These are phyloP conservation scores for Lentinula guzmanii DNA, from an alignment of 768 basidiomycete species.

Conservation along the genomic window DNA sequence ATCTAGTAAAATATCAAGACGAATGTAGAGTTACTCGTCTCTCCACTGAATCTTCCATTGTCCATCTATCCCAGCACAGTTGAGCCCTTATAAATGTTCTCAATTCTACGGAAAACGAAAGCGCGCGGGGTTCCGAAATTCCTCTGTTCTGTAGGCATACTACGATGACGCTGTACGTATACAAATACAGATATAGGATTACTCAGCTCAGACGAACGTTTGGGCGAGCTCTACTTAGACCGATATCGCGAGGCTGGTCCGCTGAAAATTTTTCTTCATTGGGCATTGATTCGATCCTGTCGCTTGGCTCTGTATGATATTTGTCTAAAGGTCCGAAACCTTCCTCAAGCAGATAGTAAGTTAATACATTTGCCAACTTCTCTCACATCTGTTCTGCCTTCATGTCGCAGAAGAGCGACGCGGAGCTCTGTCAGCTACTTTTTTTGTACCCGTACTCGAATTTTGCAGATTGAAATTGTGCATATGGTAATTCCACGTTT, in stretches of 20 bases:
- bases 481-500: too few relatives aligned
- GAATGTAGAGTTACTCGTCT: too few relatives aligned
- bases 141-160: neutral
- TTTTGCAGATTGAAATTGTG: too few relatives aligned
- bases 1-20: neutral
- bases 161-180: neutral
- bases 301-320: neutral
- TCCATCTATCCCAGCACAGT: neutral
- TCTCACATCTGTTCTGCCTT: too few relatives aligned
- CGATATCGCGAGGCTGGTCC: too few relatives aligned
- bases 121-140: neutral
- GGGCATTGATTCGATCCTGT: neutral
- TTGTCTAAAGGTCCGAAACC: neutral
- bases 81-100: neutral
- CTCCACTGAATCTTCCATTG: too few relatives aligned
- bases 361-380: too few relatives aligned
- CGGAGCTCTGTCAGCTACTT: too few relatives aligned
- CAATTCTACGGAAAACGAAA: neutral
- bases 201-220: neutral
- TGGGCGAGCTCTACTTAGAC: neutral
- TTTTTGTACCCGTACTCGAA: too few relatives aligned
- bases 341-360: too few relatives aligned
- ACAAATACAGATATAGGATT: neutral
- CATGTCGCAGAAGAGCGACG: too few relatives aligned
- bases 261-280: too few relatives aligned